Evolutionary conservation across 345 rosid species (phyloP).

Genomic region (Aquilaria malaccensis): DNA sequence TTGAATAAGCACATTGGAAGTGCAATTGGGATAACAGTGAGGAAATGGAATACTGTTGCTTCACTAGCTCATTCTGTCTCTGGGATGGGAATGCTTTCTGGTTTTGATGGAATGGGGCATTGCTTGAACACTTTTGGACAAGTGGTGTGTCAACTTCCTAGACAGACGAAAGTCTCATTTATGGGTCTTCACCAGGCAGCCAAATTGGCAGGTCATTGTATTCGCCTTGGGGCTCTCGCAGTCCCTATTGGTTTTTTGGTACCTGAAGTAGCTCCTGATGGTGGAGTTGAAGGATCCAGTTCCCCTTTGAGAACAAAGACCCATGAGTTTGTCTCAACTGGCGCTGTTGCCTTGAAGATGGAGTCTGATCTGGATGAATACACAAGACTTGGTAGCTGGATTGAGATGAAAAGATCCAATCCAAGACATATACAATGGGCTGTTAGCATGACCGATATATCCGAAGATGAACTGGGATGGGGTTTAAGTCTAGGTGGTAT

Average conservation of each 20-base stretch:
- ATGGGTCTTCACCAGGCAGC: conserved; percentile 44
- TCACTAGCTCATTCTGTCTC: conserved; percentile 62
- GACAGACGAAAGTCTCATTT: conserved; percentile 50
- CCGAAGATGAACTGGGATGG: conserved; percentile 74
- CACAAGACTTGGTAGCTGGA: conserved; percentile 63
- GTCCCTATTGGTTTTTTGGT: conserved; percentile 41
- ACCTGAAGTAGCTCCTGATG: conserved; percentile 15
- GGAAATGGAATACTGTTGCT: conserved; percentile 53
- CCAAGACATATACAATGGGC: conserved; percentile 51
- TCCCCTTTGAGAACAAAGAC: conserved; percentile 15
- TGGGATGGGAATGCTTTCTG: conserved; percentile 23
- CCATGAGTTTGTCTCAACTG: conserved; percentile 17
- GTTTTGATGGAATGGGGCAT: conserved; percentile 21
- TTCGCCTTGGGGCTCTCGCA: conserved; percentile 40
- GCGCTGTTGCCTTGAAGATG: conserved; percentile 53
- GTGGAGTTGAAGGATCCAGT: conserved; percentile 20
- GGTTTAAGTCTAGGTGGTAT: conserved; percentile 58
- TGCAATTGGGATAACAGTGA: conserved; percentile 51
- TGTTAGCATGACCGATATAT: conserved; percentile 41
- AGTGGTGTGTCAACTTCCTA: conserved; percentile 50
- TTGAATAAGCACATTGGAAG: conserved; percentile 50
- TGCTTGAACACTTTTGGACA: conserved; percentile 67
- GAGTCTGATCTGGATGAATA: conserved; percentile 56
- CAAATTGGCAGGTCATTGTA: conserved; percentile 21
- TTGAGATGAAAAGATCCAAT: conserved; percentile 52